These are phyloP conservation scores for Somion occarium DNA, from an alignment of 1,284 basidiomycete species.

Conservation along the genomic window DNA sequence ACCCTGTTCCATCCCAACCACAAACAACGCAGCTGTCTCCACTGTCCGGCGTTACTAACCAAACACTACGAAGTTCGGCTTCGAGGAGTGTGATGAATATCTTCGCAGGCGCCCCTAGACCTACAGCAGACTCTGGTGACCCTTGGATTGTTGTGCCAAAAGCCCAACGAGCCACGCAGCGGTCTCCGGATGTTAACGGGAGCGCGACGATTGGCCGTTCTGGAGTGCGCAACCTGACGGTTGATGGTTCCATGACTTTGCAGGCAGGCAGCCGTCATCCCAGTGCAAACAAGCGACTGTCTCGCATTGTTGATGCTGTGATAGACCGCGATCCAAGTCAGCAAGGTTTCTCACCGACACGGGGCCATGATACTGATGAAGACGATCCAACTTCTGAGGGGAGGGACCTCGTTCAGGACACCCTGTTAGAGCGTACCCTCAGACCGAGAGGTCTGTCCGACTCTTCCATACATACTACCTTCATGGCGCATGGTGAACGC, in stretches of 20 bases:
- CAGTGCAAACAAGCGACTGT: slow-evolving; percentile 12
- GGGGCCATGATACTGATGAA: slow-evolving; percentile 1
- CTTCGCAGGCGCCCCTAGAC: slow-evolving; percentile 76
- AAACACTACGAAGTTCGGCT: slow-evolving; percentile 9
- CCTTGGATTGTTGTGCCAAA: slow-evolving; percentile 66
- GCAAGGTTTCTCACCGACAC: neutral
- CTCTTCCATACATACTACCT: slow-evolving; percentile 86
- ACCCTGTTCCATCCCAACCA: neutral
- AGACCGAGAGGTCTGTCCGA: slow-evolving; percentile 81
- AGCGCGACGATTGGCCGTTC: slow-evolving; percentile 23
- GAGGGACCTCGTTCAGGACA: slow-evolving; percentile 29
- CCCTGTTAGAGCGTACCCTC: slow-evolving; percentile 61
- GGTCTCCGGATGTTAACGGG: slow-evolving; percentile 12
- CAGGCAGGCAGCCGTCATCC: neutral
- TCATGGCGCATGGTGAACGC: slow-evolving; percentile 49
- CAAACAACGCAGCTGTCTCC: slow-evolving; percentile 2
- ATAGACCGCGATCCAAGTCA: slow-evolving; percentile 15
- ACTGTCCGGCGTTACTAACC: neutral
- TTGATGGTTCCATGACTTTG: neutral
- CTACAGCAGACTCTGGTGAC: slow-evolving; percentile 34
- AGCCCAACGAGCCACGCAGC: slow-evolving; percentile 15
- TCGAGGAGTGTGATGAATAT: slow-evolving; percentile 61
- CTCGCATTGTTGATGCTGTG: slow-evolving; percentile 25
- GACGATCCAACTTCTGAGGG: slow-evolving; percentile 72
- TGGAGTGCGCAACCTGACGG: slow-evolving; percentile 13